These are phyloP conservation scores for Aspergillus intermedius DNA, from an alignment of 2,329 filamentous ascomycete species.

Conservation along the genomic window DNA sequence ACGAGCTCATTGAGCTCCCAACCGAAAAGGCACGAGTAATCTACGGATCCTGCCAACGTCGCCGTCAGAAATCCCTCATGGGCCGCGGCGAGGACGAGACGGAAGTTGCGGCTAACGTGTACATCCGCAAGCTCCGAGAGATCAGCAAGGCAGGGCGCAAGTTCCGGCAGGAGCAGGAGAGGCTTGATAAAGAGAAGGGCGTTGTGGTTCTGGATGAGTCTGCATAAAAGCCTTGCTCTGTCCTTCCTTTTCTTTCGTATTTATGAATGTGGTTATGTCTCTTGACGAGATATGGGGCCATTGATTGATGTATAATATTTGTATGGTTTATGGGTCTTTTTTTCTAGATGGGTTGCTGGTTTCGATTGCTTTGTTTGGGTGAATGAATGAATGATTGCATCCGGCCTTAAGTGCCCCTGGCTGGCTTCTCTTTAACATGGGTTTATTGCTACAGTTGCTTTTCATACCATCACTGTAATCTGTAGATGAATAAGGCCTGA, in stretches of 20 bases:
- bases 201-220: slow-evolving; percentile 21
- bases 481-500: no score
- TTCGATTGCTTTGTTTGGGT: no score
- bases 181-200: slow-evolving; percentile 43
- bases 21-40: slow-evolving; percentile 41
- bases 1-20: slow-evolving; percentile 61
- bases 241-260: neutral
- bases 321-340: neutral
- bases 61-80: slow-evolving; percentile 47
- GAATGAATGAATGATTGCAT: no score
- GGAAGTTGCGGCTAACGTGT: slow-evolving; percentile 40
- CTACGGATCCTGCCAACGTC: slow-evolving; percentile 52
- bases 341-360: no score
- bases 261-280: no score
- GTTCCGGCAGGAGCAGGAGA: slow-evolving; percentile 52
- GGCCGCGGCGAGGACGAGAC: slow-evolving; percentile 34
- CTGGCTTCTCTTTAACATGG: no score
- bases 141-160: slow-evolving; percentile 51
- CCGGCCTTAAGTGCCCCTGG: no score
- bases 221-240: neutral
- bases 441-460: no score
- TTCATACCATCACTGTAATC: no score
- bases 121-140: slow-evolving; percentile 30
- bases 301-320: neutral
- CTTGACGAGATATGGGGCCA: neutral